Percentiles rank a stretch among this genome's conserved stretches.
Evolutionary conservation across 2,329 filamentous ascomycete species (phyloP).

Genomic region (Botrytis pseudocinerea): DNA sequence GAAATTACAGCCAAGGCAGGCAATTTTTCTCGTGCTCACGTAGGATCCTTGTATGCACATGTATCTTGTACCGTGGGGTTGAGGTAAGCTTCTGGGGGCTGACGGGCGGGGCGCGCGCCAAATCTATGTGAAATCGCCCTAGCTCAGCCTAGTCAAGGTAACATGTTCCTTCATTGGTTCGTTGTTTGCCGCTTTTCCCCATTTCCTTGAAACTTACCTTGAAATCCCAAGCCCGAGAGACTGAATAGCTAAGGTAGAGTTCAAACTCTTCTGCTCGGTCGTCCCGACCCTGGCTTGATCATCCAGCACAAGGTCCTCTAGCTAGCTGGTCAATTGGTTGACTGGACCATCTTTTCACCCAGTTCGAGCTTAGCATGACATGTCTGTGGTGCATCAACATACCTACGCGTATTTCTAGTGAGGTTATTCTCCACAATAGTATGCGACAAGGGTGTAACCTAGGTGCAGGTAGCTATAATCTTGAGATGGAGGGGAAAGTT

Average conservation of each 20-base stretch:
- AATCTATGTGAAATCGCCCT: neutral
- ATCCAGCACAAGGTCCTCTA: neutral
- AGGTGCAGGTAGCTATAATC: neutral
- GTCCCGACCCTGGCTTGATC: neutral
- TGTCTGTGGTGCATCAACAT: neutral
- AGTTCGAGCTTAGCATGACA: neutral
- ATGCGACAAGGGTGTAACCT: slow-evolving; percentile 15
- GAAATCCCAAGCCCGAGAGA: neutral
- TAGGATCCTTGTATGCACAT: slow-evolving; percentile 3
- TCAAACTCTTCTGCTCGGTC: neutral
- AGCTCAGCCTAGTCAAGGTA: neutral
- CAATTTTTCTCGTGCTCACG: neutral
- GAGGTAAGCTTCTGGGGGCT: slow-evolving; percentile 2
- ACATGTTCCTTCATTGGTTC: neutral
- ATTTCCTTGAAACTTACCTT: neutral
- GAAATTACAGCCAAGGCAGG: neutral
- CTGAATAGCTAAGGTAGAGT: neutral
- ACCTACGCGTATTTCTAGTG: neutral
- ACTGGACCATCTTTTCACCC: neutral
- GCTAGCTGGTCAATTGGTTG: neutral
- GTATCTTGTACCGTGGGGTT: neutral
- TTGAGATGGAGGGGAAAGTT: slow-evolving; percentile 1
- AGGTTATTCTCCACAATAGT: neutral
- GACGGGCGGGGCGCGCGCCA: slow-evolving; percentile 2
- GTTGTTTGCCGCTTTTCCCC: neutral